Base-by-base conservation (phyloP, 2,329 filamentous ascomycete species). In the Periconia sp. region DNA sequence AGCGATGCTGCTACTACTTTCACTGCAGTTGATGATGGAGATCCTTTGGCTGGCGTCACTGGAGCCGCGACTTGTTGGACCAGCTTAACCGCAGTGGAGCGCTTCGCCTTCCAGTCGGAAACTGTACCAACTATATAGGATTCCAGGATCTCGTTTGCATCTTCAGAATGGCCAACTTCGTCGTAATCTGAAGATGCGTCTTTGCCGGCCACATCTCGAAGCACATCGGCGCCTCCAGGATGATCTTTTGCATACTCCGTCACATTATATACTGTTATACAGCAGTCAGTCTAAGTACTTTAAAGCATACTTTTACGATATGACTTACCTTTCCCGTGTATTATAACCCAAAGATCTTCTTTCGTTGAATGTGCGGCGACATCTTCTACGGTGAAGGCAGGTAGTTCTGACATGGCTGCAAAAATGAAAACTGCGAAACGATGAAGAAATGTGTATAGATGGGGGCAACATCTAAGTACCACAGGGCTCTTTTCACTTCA, bases 231-330 rank as follows among this genome's bases (percentile, higher is more conserved):
- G 15, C 77, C 77, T 15, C 65, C 65, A 10, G 85, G 85, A 56
- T 87, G 85, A 52, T 87, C 83, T 20, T 80, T 71, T 1, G 83
- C 55, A 57, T 86, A 87, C 42, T 79, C 76, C 1, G 84, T 80
- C 11, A 85, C 72, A 65, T 87, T 75, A 61, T 85, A 86, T 1
- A 87, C 84, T 72, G 47, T 27, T 15, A 55, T 55, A 5, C 50
- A 50, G 52, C 2, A 3, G 52, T 58, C 35, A 58, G 47, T n/a
- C 3, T 9, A 27, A 7, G 5, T 27, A 27, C 23, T 27, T 27
- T 8, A 27, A 27, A 3, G 23, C 23, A 27, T 27, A 8, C 23
- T 27, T 3, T 27, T 3, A 3, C 3, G 5, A 27, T 8, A 14
- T 13, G 6, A 15, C 41, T 6, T 51, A 66, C 64, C 64, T 58